Evolutionary conservation across 2,329 filamentous ascomycete genomes (phyloP).

Genomic region (Clonostachys rhizophaga): DNA sequence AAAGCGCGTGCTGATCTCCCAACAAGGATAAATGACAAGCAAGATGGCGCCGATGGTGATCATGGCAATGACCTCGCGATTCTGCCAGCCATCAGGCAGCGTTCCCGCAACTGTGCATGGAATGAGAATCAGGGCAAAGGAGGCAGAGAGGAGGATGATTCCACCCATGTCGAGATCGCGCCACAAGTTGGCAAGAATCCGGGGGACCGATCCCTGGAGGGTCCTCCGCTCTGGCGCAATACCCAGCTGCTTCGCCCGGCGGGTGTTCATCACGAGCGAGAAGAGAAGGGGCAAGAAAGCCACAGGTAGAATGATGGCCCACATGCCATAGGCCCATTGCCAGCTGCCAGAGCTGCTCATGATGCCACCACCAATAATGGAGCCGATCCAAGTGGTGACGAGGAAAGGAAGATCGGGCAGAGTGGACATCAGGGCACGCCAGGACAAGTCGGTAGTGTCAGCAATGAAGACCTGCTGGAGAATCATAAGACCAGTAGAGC

Average conservation of each 20-base stretch:
- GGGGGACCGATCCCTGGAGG: slow-evolving; percentile 34
- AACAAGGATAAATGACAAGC: slow-evolving; percentile 49
- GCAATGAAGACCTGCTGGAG: slow-evolving; percentile 62
- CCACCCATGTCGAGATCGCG: slow-evolving; percentile 56
- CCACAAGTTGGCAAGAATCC: slow-evolving; percentile 44
- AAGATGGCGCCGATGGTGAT: slow-evolving; percentile 51
- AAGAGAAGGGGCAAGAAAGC: slow-evolving; percentile 49
- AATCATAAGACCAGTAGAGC: slow-evolving; percentile 53
- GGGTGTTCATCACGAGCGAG: slow-evolving; percentile 44
- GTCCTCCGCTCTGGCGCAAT: slow-evolving; percentile 19
- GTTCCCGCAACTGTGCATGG: slow-evolving; percentile 53
- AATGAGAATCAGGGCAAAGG: slow-evolving; percentile 55
- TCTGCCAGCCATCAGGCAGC: slow-evolving; percentile 39
- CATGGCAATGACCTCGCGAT: slow-evolving; percentile 46
- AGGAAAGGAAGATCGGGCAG: slow-evolving; percentile 56
- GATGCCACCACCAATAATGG: slow-evolving; percentile 29
- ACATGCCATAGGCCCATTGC: slow-evolving; percentile 61
- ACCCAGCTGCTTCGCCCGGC: slow-evolving; percentile 37
- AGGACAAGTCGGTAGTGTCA: slow-evolving; percentile 54
- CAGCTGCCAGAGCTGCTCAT: slow-evolving; percentile 33
- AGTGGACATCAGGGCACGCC: slow-evolving; percentile 54
- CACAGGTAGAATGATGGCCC: slow-evolving; percentile 51
- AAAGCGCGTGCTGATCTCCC: slow-evolving; percentile 34
- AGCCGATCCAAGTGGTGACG: slow-evolving; percentile 56
- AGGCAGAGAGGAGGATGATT: slow-evolving; percentile 46